Evolutionary conservation across 495 filamentous ascomycete species (phyloP).

Genomic region (Pyrenopolyporus hunteri): DNA sequence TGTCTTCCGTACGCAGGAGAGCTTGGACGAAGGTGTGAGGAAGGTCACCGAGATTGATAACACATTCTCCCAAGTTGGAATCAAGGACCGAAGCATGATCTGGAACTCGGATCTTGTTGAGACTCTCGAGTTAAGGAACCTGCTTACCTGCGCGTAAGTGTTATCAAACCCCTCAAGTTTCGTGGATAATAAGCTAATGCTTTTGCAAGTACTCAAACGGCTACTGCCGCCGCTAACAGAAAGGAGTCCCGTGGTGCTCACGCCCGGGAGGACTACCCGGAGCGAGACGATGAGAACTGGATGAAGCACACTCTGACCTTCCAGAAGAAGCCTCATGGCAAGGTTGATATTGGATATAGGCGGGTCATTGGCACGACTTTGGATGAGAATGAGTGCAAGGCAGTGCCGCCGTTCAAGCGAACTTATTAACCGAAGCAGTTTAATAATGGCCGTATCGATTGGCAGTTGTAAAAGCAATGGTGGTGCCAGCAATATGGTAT

Average conservation of each 20-base stretch:
- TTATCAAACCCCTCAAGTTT: neutral
- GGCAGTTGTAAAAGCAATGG: neutral
- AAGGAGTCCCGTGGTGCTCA: conserved; percentile 96
- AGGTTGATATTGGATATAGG: conserved; percentile 79
- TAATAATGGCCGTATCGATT: neutral
- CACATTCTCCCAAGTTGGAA: conserved; percentile 80
- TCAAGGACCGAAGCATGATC: conserved; percentile 98
- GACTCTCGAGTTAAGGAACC: conserved; percentile 89
- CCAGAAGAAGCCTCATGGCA: conserved; percentile 86
- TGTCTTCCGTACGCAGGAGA: conserved; percentile 96
- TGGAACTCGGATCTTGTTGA: conserved; percentile 98
- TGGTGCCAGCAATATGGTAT: conserved; percentile 11
- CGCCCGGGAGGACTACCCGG: conserved; percentile 92
- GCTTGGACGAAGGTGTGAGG: conserved; percentile 79
- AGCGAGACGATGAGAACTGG: conserved; percentile 92
- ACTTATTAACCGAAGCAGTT: conserved; percentile 62
- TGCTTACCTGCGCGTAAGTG: conserved; percentile 91
- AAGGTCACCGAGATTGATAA: conserved; percentile 82
- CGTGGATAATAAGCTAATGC: conserved; percentile 24
- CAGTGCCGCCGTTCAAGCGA: conserved; percentile 88
- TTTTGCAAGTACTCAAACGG: conserved; percentile 73
- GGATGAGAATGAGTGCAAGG: conserved; percentile 88
- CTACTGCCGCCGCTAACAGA: conserved; percentile 79
- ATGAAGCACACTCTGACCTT: conserved; percentile 98
- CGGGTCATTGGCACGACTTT: conserved; percentile 76